Conservation (phyloP, 2,329 filamentous ascomycete genomes). For the Cercospora berteroae region DNA sequence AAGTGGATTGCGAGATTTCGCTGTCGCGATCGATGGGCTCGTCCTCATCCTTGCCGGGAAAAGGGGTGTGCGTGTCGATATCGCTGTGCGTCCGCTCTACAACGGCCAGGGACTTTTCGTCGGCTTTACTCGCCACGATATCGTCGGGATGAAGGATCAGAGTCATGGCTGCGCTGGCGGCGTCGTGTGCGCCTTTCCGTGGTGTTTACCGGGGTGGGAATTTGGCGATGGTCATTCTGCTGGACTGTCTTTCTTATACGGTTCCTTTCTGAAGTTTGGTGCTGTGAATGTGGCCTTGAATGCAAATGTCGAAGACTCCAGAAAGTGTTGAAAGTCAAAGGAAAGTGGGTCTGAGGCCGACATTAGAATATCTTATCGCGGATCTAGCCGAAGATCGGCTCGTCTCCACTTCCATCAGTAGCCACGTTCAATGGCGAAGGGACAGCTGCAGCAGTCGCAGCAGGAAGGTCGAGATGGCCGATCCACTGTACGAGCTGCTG, state of each 20-base stretch:
- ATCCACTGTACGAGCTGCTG: constrained; percentile 73
- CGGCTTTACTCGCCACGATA: constrained; percentile 27
- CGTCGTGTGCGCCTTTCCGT: not conserved
- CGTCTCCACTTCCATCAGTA: not conserved
- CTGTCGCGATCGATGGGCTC: constrained; percentile 38
- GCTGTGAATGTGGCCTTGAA: not conserved
- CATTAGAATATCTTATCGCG: not conserved
- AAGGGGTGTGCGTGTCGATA: constrained; percentile 48
- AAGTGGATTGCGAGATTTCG: constrained; percentile 37
- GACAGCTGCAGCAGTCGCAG: not conserved
- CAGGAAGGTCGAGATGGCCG: constrained; percentile 36
- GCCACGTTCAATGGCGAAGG: not conserved
- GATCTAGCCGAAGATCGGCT: not conserved
- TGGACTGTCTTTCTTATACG: not conserved
- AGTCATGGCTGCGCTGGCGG: constrained; percentile 20
- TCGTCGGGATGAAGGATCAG: constrained; percentile 31
- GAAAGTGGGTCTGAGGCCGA: not conserved
- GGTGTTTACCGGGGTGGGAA: not conserved
- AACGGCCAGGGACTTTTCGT: constrained; percentile 39
- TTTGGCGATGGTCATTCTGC: not conserved
- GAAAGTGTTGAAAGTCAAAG: constrained; percentile 1
- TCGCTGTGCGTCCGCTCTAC: constrained; percentile 47
- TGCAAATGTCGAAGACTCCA: not conserved
- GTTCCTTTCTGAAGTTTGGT: too few species aligned
- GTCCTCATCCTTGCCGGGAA: constrained; percentile 38